These are phyloP conservation scores for Xylariaceae sp. DNA, from an alignment of 2,329 filamentous ascomycete genomes.

Conservation along the genomic window DNA sequence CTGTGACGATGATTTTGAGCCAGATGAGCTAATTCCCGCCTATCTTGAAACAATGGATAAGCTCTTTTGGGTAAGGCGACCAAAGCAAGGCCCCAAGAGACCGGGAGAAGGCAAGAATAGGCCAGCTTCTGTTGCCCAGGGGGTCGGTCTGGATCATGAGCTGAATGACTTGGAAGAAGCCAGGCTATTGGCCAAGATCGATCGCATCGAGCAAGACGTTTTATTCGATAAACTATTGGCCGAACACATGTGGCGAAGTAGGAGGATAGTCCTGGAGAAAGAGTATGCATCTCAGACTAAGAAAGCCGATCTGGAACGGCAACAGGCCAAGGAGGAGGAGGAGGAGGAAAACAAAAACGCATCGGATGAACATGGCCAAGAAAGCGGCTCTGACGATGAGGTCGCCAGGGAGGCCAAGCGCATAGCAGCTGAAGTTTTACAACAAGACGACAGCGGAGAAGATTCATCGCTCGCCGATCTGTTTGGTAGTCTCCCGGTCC, in stretches of 20 bases:
- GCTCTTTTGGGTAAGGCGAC: conserved; percentile 57
- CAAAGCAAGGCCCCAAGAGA: conserved; percentile 41
- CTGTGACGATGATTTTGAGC: conserved; percentile 68
- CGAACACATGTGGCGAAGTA: conserved; percentile 59
- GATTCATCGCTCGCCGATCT: conserved; percentile 46
- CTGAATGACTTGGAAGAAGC: conserved; percentile 45
- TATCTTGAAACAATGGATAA: conserved; percentile 71
- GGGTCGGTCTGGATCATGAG: conserved; percentile 3
- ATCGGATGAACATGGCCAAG: too few relatives aligned
- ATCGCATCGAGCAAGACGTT: conserved; percentile 70
- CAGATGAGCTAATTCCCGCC: conserved; percentile 66
- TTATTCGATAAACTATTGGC: conserved; percentile 65
- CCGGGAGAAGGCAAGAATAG: conserved; percentile 28
- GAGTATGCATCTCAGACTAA: conserved; percentile 49
- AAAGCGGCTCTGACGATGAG: conserved; percentile 37
- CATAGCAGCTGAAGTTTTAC: conserved; percentile 53
- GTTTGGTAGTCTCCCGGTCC: conserved; percentile 56
- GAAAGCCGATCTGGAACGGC: conserved; percentile 30
- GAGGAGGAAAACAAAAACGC: conserved; percentile 26
- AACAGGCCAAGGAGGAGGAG: conserved; percentile 29
- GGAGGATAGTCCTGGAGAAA: conserved; percentile 55
- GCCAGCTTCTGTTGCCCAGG: conserved; percentile 1
- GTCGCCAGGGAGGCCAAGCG: conserved; percentile 52
- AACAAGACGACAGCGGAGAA: conserved; percentile 50
- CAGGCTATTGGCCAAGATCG: conserved; percentile 68